Evolutionary conservation across 225 moss, liverwort and hornwort species (phyloP).

Genomic region (Pseudoscleropodium purum): DNA sequence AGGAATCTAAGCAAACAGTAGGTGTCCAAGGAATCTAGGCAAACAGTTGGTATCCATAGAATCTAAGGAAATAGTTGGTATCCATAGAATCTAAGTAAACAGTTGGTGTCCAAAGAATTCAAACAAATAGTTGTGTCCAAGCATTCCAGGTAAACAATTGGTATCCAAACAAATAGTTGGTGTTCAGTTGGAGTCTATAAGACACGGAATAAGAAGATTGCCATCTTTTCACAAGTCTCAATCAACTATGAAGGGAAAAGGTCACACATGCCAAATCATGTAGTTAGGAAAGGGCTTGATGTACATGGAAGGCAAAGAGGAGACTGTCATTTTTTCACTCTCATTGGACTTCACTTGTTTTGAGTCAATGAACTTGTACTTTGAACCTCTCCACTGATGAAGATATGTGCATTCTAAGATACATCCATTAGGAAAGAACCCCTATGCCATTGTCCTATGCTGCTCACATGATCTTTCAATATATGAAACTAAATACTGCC

Average conservation of each 20-base stretch:
- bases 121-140: too few relatives aligned
- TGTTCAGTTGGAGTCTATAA: too few relatives aligned
- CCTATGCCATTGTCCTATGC: neutral
- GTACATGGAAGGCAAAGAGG: neutral
- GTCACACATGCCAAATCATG: too few relatives aligned
- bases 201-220: fast-evolving
- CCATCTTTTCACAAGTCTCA: neutral
- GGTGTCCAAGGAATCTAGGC: too few relatives aligned
- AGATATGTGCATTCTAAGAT: neutral
- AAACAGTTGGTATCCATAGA: too few relatives aligned
- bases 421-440: neutral
- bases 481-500: neutral
- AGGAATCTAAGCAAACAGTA: too few relatives aligned
- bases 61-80: too few relatives aligned
- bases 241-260: neutral
- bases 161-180: too few relatives aligned
- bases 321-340: fast-evolving
- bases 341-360: neutral
- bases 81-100: too few relatives aligned
- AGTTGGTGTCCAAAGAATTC: too few relatives aligned
- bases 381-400: fast-evolving
- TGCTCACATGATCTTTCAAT: neutral
- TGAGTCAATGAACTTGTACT: neutral
- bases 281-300: too few relatives aligned
- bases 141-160: too few relatives aligned